Percentiles rank a stretch among this genome's conserved stretches.
Evolutionary conservation across 176 grass and related monocot species (phyloP).

Genomic region (Areca catechu): DNA sequence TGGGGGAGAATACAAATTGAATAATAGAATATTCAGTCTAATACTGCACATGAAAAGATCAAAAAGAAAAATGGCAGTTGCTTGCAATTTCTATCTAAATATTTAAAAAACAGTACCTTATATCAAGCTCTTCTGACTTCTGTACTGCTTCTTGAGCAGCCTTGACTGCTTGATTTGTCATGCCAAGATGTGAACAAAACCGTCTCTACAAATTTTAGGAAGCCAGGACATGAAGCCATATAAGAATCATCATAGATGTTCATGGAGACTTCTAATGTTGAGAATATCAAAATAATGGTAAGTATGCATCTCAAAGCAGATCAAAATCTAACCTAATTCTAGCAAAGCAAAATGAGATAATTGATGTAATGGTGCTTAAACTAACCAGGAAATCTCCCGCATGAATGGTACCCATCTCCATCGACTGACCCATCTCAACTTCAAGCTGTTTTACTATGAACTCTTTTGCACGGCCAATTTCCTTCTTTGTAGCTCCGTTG

Average conservation of each 20-base stretch:
- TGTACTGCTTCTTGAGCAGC: conserved; percentile 82
- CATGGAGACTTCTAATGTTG: no score
- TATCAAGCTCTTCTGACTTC: conserved; percentile 73
- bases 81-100: no score
- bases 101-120: conserved; percentile 35
- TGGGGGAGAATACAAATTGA: no score
- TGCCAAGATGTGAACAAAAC: conserved; percentile 82
- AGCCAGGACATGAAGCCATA: conserved; percentile 13
- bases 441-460: conserved; percentile 87
- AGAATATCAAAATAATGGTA: no score
- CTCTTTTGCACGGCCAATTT: conserved; percentile 85
- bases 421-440: conserved; percentile 93
- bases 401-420: conserved; percentile 95
- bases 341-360: no score
- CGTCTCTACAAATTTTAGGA: conserved; percentile 51
- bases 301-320: no score
- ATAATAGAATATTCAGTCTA: no score
- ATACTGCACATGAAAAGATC: no score
- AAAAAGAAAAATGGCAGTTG: no score
- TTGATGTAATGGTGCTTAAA: conserved; percentile 1
- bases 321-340: no score
- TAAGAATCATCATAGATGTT: neutral
- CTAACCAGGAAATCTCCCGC: conserved; percentile 78
- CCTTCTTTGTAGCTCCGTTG: conserved; percentile 92
- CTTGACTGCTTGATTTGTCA: conserved; percentile 85